Percentiles rank a stretch among this genome's conserved stretches.
These are phyloP conservation scores for Poa pratensis DNA, from an alignment of 176 grass and related monocot species.

Conservation along the genomic window DNA sequence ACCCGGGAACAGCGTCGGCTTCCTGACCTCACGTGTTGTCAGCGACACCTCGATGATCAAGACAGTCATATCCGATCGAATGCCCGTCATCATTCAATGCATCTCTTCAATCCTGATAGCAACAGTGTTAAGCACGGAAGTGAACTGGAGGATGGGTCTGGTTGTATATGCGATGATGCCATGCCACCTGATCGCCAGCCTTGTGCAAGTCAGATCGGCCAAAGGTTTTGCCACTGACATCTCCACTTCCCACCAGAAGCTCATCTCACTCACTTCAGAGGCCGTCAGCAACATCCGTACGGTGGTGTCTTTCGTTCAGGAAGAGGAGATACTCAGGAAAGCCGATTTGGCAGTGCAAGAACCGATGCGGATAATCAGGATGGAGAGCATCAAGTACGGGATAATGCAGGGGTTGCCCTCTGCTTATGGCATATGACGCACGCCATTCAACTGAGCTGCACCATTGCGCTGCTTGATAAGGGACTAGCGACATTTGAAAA, in stretches of 20 bases:
- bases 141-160: slow-evolving; percentile 71
- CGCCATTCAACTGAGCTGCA: slow-evolving; percentile 65
- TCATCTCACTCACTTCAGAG: slow-evolving; percentile 56
- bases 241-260: slow-evolving; percentile 43
- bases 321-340: slow-evolving; percentile 66
- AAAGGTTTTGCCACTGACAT: slow-evolving; percentile 59
- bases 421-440: slow-evolving; percentile 63
- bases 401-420: too few relatives aligned
- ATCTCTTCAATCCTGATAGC: slow-evolving; percentile 72
- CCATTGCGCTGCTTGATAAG: slow-evolving; percentile 48
- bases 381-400: too few relatives aligned
- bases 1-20: slow-evolving; percentile 50
- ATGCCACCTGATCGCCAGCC: slow-evolving; percentile 53
- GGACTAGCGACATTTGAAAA: slow-evolving; percentile 46
- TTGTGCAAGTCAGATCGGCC: slow-evolving; percentile 68
- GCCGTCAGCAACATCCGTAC: slow-evolving; percentile 63
- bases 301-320: slow-evolving; percentile 59
- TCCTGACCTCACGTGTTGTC: slow-evolving; percentile 53
- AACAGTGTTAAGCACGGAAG: slow-evolving; percentile 50
- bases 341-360: too few relatives aligned
- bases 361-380: too few relatives aligned
- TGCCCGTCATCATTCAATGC: slow-evolving; percentile 60
- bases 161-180: slow-evolving; percentile 67
- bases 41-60: slow-evolving; percentile 63
- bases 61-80: slow-evolving; percentile 60